Base-by-base conservation (phyloP, 2,329 filamentous ascomycete genomes). In the Apiospora rasikravindrae region DNA sequence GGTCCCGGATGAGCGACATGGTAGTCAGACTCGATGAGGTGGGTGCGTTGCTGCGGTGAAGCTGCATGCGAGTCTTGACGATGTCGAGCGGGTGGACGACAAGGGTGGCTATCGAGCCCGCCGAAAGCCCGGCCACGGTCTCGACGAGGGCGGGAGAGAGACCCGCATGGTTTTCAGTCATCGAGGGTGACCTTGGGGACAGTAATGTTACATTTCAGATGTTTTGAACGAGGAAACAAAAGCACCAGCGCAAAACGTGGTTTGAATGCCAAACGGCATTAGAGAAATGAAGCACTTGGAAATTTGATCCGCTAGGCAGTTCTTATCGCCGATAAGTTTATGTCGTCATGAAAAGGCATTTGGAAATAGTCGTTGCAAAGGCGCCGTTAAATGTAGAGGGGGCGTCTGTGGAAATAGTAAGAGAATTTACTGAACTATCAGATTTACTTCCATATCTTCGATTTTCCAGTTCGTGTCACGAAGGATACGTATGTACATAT, bases 11-110 rank as follows among this genome's bases (percentile, higher is more conserved):
- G 73, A 92, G 84, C 64, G 86, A 83, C 74, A 88, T 79, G 64
- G 87, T 88, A 42, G 85, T 88, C 49, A 85, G 83, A 42, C 83
- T 79, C 26, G 83, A 78, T 40, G 83, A 74, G 61, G 80, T 78
- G 44, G 82, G 77, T 26, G 81, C 77, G 72, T 80, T 80, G 77
- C 82, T 86, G 73, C 87, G 86, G 76, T 89, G 85, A 76, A 91
- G 88, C 85, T 99, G 96, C 80, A 99, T 91, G 75, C 96, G 93
- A 73, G 96, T 98, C 87, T 99, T 99, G 81, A 98, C 91, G 75
- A 99, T 91, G 84, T 99, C 96, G 73, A 99, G 90, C 44, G 96
- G 96, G 81, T 98, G 96, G 70, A 96, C 93, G 71, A 91, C 92
- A 68, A 98, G 87, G 33, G 96, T 98, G 70, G 95, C 93, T 77